These are phyloP conservation scores for Dioszegia aurantiaca DNA, from an alignment of 768 basidiomycete species.

Conservation along the genomic window DNA sequence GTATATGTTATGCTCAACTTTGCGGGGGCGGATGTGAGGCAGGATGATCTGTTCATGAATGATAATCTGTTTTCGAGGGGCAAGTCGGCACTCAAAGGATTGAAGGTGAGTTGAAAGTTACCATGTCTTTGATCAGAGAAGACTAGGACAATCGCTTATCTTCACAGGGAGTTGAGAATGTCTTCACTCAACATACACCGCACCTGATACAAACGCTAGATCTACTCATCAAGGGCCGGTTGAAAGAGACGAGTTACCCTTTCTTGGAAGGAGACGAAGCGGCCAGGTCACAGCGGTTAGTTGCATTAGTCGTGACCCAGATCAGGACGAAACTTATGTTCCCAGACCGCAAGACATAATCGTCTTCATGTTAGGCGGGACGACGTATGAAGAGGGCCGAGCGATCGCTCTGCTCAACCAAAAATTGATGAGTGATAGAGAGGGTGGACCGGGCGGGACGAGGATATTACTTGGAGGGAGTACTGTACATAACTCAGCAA, in stretches of 20 bases:
- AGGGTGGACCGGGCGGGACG: conserved; percentile 58
- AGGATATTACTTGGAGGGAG: conserved; percentile 88
- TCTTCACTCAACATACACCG: conserved; percentile 95
- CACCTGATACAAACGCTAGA: conserved; percentile 91
- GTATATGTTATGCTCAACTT: conserved; percentile 90
- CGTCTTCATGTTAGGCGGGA: conserved; percentile 92
- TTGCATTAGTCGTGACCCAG: neutral
- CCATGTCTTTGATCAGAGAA: neutral
- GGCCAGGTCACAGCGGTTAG: conserved; percentile 61
- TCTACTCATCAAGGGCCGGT: conserved; percentile 74
- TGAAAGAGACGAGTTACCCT: conserved; percentile 85
- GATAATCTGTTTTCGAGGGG: conserved; percentile 93
- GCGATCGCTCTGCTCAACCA: conserved; percentile 82
- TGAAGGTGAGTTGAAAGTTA: conserved; percentile 65
- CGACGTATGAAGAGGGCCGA: conserved; percentile 92
- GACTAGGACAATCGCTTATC: neutral
- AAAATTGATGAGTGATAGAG: conserved; percentile 57
- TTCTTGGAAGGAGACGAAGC: conserved; percentile 68
- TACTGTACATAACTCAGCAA: conserved; percentile 88
- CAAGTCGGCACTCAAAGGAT: conserved; percentile 86
- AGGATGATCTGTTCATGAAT: conserved; percentile 94
- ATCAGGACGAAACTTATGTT: conserved; percentile 3
- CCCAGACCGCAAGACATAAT: conserved; percentile 89
- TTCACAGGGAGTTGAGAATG: conserved; percentile 89
- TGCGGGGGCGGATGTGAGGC: conserved; percentile 90